Percentiles rank a stretch among this genome's conserved stretches.
Conservation (phyloP, 176 grass and related monocot genomes). For the Poa annua region DNA sequence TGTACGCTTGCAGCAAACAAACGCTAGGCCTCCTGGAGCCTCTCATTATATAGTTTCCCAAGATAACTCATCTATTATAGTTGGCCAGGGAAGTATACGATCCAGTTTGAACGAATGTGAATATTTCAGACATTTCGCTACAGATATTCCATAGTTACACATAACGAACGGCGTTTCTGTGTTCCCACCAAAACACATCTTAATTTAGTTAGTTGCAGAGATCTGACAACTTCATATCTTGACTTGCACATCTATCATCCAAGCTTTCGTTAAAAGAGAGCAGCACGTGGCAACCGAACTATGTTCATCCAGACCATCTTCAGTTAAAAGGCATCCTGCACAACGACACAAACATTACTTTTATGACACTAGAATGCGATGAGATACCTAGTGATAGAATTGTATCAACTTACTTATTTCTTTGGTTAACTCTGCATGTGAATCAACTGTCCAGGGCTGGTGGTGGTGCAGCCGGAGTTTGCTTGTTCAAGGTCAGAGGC, state of each 20-base stretch:
- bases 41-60: too few species aligned
- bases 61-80: too few species aligned
- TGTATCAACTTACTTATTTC: conserved; percentile 35
- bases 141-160: background rate
- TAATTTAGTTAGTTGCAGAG: conserved; percentile 8
- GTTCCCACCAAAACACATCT: background rate
- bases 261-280: background rate
- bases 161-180: background rate
- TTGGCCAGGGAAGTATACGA: too few species aligned
- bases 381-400: background rate
- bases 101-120: background rate
- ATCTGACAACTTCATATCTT: background rate
- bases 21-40: too few species aligned
- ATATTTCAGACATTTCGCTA: background rate
- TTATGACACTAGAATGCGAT: background rate
- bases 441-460: conserved; percentile 43
- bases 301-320: background rate
- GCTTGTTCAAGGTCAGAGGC: conserved; percentile 63
- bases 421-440: conserved; percentile 31
- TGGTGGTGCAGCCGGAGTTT: conserved; percentile 28
- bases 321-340: background rate
- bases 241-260: conserved; percentile 7
- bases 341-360: background rate
- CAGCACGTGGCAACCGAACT: background rate
- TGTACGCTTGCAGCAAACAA: too few species aligned